Base-by-base conservation (phyloP, 352 stramenopile species). In the Thraustochytrium sp. region DNA sequence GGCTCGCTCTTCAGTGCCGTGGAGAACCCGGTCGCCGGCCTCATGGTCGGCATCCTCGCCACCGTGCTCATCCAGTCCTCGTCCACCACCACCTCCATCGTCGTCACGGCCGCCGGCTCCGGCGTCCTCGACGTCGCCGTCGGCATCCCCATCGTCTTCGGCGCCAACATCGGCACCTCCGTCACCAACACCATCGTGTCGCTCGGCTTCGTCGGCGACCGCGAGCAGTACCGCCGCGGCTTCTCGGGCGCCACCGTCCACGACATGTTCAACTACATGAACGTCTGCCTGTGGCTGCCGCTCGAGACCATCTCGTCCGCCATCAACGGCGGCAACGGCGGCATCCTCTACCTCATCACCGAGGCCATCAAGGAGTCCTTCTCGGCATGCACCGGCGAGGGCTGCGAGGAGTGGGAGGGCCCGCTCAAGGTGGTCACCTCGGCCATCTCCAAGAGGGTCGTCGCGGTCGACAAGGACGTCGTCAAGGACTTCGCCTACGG, bases 71-170 rank as follows among this genome's bases (percentile, higher is more conserved):
- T 94, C 2, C 91, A 94, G 82, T 92, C 88, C 29, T 93, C 89
- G 18, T 88, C 88, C 9, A 94, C 91, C 0, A 90, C 92, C 48
- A 94, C 90, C 36, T 92, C 91, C n/a, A 91, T 94, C 76, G 88
- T 89, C 29, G 90, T 94, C 53, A 87, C 89, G 2, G 82, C 93
- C 3, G 90, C 93, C 3, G 88, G 92, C 51, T 87, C 92, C 3
- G 87, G 87, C 8, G 88, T 89, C 21, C 88, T 97, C 77, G 89
- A 89, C 18, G 92, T 96, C 62, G 88, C 91, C 4, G 88, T 92
- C 77, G 93, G 87, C 31, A 94, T 96, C 78, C 95, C 92, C 76
- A 92, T 97, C 82, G 89, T 97, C 77, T 96, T 97, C 92, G 93
- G 93, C 29, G 92, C 93, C 59, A 97, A 96, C 86, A 92, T 93